A percentile compares a stretch with the other conserved stretches of the same genome.
These are phyloP conservation scores for Ophiostoma sp. DNA, from an alignment of 2,329 filamentous ascomycete genomes.

Conservation along the genomic window DNA sequence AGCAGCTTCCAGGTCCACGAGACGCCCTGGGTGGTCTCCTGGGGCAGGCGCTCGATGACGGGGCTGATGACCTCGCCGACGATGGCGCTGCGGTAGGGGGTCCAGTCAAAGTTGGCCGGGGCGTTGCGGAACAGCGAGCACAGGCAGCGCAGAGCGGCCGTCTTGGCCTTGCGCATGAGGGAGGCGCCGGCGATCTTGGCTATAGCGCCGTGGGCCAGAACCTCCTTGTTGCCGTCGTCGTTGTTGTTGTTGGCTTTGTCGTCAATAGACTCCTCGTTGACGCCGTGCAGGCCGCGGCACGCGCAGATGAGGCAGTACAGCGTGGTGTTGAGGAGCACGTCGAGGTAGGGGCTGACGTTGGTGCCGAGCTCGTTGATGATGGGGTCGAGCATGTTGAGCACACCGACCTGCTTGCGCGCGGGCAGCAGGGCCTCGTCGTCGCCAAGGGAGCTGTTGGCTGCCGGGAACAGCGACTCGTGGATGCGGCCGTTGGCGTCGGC, in stretches of 20 bases:
- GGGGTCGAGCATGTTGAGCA: constrained; percentile 85
- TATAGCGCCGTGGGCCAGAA: neutral
- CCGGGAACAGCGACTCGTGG: constrained; percentile 49
- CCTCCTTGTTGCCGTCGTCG: constrained; percentile 30
- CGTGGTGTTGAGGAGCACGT: constrained; percentile 66
- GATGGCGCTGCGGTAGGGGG: constrained; percentile 62
- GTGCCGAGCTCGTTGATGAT: constrained; percentile 79
- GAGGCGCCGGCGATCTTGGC: constrained; percentile 39
- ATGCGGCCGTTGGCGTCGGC: constrained; percentile 42
- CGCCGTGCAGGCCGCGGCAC: constrained; percentile 48
- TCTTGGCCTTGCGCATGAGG: constrained; percentile 60
- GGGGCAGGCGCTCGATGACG: constrained; percentile 69
- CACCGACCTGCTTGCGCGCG: constrained; percentile 77
- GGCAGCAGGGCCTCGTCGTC: constrained; percentile 43
- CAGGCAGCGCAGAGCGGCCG: constrained; percentile 75
- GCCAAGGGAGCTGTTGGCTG: neutral
- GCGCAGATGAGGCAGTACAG: constrained; percentile 75
- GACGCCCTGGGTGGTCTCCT: constrained; percentile 83
- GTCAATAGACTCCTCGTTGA: constrained; percentile 33
- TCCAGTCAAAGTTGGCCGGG: constrained; percentile 59
- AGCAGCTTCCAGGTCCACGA: constrained; percentile 79
- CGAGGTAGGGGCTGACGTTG: constrained; percentile 62
- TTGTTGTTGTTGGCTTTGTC: constrained; percentile 39
- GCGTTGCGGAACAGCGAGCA: constrained; percentile 72
- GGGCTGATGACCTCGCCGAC: constrained; percentile 71